Percentiles rank a stretch among this genome's conserved stretches.
These are phyloP conservation scores for Dothideomycetidae sp. DNA, from an alignment of 2,329 filamentous ascomycete genomes.

Conservation along the genomic window DNA sequence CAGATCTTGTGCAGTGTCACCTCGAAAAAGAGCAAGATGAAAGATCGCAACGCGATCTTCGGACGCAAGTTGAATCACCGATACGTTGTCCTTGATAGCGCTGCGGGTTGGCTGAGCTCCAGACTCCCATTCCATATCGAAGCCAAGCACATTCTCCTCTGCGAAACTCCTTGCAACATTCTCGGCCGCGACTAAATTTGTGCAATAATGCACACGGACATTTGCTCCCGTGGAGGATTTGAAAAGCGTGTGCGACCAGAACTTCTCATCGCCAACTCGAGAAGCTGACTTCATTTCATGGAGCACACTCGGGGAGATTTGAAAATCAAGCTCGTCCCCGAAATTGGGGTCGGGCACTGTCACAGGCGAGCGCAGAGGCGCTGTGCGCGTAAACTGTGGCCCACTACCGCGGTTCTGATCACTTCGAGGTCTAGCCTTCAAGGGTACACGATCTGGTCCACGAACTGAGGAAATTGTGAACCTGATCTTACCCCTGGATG, in stretches of 20 bases:
- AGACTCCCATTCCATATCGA: conserved; percentile 75
- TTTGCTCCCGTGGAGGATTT: conserved; percentile 38
- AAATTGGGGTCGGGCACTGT: not conserved
- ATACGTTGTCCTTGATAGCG: conserved; percentile 54
- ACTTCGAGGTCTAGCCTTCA: too few species aligned
- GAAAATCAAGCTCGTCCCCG: conserved; percentile 1
- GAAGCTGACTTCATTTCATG: conserved; percentile 6
- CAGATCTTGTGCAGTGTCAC: conserved; percentile 36
- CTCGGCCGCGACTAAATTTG: conserved; percentile 52
- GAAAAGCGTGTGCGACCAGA: conserved; percentile 57
- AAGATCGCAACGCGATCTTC: conserved; percentile 66
- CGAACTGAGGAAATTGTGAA: too few species aligned
- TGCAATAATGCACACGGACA: conserved; percentile 67
- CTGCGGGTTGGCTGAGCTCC: conserved; percentile 20
- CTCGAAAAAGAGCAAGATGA: conserved; percentile 50
- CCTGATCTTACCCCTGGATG: not conserved
- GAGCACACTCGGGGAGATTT: conserved; percentile 7
- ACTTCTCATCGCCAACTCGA: conserved; percentile 2
- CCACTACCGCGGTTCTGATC: too few species aligned
- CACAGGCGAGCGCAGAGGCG: not conserved
- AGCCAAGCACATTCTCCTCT: conserved; percentile 58
- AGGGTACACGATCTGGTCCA: too few species aligned
- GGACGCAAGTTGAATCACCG: conserved; percentile 69
- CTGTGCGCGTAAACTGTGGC: not conserved
- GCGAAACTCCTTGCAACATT: conserved; percentile 51